Conservation (phyloP, 164 flowering plant species). For the Piper betle region DNA sequence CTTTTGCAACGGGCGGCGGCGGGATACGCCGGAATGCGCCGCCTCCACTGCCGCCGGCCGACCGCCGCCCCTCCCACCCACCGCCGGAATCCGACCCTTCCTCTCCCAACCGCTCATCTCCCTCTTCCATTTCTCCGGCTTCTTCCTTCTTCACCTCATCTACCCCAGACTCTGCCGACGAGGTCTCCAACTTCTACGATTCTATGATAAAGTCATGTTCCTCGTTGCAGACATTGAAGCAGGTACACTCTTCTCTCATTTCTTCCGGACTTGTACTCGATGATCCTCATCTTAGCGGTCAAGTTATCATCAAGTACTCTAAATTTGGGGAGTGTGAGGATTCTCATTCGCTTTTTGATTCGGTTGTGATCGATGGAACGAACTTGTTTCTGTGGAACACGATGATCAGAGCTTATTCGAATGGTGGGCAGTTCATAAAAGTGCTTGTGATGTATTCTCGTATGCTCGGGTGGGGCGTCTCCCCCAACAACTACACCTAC, state of each 20-base stretch:
- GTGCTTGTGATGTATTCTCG: slow-evolving; percentile 19
- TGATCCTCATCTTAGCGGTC: slow-evolving; percentile 15
- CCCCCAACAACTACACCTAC: slow-evolving; percentile 25
- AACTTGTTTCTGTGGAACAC: slow-evolving; percentile 37
- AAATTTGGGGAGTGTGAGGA: slow-evolving; percentile 1
- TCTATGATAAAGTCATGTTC: slow-evolving; percentile 11
- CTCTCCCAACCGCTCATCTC: slow-evolving; percentile 1
- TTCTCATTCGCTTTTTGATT: slow-evolving; percentile 21
- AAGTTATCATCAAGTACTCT: slow-evolving; percentile 15
- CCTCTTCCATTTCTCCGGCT: background rate
- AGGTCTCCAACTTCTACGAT: slow-evolving; percentile 3
- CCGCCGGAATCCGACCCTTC: too few relatives aligned
- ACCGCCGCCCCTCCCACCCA: too few relatives aligned
- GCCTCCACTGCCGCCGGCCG: too few relatives aligned
- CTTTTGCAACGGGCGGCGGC: too few relatives aligned
- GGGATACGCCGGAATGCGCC: too few relatives aligned
- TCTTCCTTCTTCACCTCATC: background rate
- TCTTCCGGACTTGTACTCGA: slow-evolving; percentile 9
- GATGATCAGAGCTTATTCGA: slow-evolving; percentile 28
- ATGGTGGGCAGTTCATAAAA: slow-evolving; percentile 8
- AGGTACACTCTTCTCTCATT: slow-evolving; percentile 16
- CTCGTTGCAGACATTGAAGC: slow-evolving; percentile 10
- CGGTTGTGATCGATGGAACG: slow-evolving; percentile 3
- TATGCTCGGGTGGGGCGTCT: slow-evolving; percentile 23
- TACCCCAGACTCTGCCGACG: background rate